Evolutionary conservation across 2,329 filamentous ascomycete species (phyloP).

Genomic region (Fusarium robinianum): DNA sequence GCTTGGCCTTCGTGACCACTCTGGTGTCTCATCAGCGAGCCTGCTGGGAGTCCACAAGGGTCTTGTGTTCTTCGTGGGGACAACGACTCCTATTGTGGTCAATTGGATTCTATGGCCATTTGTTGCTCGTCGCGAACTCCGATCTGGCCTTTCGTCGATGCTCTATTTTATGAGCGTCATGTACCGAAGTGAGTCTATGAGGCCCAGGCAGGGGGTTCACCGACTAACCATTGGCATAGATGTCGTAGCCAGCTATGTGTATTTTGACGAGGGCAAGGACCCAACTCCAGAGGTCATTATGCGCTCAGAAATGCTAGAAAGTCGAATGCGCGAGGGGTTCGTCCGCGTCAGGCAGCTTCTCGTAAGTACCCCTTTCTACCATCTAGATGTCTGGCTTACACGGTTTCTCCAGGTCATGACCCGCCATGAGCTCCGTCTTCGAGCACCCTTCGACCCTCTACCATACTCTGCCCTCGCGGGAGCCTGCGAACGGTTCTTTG

Average conservation of each 20-base stretch:
- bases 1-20: slow-evolving; percentile 45
- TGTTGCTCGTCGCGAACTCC: slow-evolving; percentile 61
- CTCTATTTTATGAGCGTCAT: slow-evolving; percentile 62
- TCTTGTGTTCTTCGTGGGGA: slow-evolving; percentile 56
- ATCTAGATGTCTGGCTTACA: neutral
- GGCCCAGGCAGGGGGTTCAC: no score
- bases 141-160: slow-evolving; percentile 60
- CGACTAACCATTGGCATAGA: slow-evolving; percentile 34
- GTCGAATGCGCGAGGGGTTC: slow-evolving; percentile 63
- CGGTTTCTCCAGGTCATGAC: slow-evolving; percentile 50
- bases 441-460: slow-evolving; percentile 59
- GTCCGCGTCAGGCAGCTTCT: slow-evolving; percentile 61
- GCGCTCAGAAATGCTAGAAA: slow-evolving; percentile 61
- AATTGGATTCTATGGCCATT: slow-evolving; percentile 67
- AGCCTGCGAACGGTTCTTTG: slow-evolving; percentile 62
- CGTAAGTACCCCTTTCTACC: slow-evolving; percentile 36
- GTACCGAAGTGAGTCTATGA: slow-evolving; percentile 51
- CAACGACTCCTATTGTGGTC: slow-evolving; percentile 57
- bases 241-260: slow-evolving; percentile 61
- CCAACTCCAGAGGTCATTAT: slow-evolving; percentile 56
- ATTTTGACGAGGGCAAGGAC: slow-evolving; percentile 58
- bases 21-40: slow-evolving; percentile 41
- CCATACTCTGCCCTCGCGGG: slow-evolving; percentile 61
- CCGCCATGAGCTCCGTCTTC: slow-evolving; percentile 62
- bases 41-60: slow-evolving; percentile 54